A percentile compares a stretch with the other conserved stretches of the same genome.
Conservation (phyloP, 192 early-diverging fungal species). For the Gonapodya prolifera region DNA sequence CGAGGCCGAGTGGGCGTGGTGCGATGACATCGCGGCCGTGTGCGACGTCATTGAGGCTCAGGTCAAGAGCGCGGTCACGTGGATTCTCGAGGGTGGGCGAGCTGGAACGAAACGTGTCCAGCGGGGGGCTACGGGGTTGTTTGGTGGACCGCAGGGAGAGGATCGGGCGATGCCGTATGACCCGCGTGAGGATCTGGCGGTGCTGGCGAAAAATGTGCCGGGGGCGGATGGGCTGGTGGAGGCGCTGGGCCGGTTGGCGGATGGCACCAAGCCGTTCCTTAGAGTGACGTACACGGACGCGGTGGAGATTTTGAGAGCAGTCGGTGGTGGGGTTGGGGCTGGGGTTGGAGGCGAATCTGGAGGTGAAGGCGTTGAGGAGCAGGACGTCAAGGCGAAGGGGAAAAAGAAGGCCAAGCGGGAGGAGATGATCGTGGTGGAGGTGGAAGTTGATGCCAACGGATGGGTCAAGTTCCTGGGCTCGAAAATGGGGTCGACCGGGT, state of each 20-base stretch:
- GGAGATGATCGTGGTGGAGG: background rate
- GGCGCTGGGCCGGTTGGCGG: background rate
- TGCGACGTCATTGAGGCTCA: background rate
- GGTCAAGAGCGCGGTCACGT: background rate
- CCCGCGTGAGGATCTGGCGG: background rate
- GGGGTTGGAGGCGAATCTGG: too few species aligned
- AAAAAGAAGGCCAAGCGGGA: background rate
- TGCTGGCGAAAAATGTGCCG: constrained; percentile 19
- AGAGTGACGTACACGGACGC: constrained; percentile 66
- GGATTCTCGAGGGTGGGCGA: background rate
- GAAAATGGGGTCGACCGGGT: background rate
- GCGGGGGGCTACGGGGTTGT: background rate
- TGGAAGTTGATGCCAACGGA: background rate
- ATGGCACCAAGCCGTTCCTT: constrained; percentile 22
- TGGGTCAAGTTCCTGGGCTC: background rate
- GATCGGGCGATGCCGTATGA: background rate
- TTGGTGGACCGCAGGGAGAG: background rate
- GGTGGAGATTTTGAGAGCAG: constrained; percentile 46
- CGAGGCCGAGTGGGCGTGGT: constrained; percentile 74
- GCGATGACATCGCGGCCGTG: constrained; percentile 35
- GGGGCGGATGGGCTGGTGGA: background rate
- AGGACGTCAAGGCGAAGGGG: background rate
- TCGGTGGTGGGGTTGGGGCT: too few species aligned
- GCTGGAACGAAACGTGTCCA: background rate
- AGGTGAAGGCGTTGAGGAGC: background rate